Evolutionary conservation across 2,329 filamentous ascomycete genomes (phyloP).

Genomic region (Fusarium circinatum): DNA sequence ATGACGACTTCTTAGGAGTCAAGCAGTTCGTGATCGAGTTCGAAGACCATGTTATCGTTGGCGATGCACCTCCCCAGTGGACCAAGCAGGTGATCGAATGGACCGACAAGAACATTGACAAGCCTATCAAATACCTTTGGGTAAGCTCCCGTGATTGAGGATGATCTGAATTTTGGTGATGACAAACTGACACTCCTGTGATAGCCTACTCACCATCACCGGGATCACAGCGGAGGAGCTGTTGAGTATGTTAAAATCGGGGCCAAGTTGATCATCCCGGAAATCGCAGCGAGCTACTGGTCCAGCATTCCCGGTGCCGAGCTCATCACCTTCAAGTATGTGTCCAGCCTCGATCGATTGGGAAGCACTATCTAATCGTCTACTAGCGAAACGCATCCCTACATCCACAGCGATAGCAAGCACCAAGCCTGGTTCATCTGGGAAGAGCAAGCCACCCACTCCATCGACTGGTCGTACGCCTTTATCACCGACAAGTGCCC

Average conservation of each 20-base stretch:
- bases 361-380: rapidly evolving
- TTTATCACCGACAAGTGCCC: background rate
- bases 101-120: background rate
- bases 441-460: background rate
- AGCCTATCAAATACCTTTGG: background rate
- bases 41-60: background rate
- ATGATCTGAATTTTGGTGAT: background rate
- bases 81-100: background rate
- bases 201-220: background rate
- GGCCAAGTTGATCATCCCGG: background rate
- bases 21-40: background rate
- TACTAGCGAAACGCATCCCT: background rate
- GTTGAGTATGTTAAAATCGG: background rate
- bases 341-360: rapidly evolving
- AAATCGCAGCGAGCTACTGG: background rate
- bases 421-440: background rate
- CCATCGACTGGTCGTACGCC: background rate
- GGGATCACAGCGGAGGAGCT: background rate
- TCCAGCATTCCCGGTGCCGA: background rate
- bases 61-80: background rate
- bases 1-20: background rate
- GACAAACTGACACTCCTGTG: background rate
- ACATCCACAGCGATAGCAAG: background rate
- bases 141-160: background rate
- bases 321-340: background rate